Conservation (phyloP, 352 stramenopile genomes). For the Globisporangium parvum region DNA sequence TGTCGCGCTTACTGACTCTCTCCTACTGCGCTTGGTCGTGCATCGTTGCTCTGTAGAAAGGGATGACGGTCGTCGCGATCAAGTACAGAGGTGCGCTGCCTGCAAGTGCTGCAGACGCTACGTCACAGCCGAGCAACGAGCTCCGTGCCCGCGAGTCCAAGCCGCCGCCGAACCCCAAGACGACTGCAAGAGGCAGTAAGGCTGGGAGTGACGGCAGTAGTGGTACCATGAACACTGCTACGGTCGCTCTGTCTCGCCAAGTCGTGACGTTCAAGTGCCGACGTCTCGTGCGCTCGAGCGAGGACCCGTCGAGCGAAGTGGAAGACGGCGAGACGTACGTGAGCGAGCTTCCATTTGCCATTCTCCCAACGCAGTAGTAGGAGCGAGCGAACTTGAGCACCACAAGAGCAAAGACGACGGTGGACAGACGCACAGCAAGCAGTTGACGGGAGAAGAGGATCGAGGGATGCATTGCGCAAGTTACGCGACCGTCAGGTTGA, state of each 20-base stretch:
- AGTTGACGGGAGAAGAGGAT: not conserved
- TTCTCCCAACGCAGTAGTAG: conserved; percentile 19
- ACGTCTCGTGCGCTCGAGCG: conserved; percentile 20
- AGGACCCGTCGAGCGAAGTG: conserved; percentile 21
- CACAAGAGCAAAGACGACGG: not conserved
- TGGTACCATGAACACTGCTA: not conserved
- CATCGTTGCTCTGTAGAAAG: conserved; percentile 29
- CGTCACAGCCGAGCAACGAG: not conserved
- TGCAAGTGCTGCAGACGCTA: not conserved
- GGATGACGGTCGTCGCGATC: conserved; percentile 74
- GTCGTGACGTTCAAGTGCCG: conserved; percentile 49
- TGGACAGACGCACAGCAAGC: not conserved
- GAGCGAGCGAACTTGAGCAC: not conserved
- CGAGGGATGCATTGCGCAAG: not conserved
- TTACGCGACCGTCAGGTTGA: conserved; percentile 15
- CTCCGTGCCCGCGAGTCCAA: not conserved
- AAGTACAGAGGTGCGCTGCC: conserved; percentile 23
- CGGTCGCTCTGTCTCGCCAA: conserved; percentile 12
- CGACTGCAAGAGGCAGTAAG: conserved; percentile 3
- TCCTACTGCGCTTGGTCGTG: not conserved
- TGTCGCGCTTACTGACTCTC: no score
- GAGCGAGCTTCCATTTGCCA: conserved; percentile 39
- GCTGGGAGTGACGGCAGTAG: conserved; percentile 5
- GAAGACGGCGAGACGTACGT: conserved; percentile 31
- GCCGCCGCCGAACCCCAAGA: not conserved